Evolutionary conservation across 2,329 filamentous ascomycete species (phyloP).

Genomic region (Diaporthe destruens): DNA sequence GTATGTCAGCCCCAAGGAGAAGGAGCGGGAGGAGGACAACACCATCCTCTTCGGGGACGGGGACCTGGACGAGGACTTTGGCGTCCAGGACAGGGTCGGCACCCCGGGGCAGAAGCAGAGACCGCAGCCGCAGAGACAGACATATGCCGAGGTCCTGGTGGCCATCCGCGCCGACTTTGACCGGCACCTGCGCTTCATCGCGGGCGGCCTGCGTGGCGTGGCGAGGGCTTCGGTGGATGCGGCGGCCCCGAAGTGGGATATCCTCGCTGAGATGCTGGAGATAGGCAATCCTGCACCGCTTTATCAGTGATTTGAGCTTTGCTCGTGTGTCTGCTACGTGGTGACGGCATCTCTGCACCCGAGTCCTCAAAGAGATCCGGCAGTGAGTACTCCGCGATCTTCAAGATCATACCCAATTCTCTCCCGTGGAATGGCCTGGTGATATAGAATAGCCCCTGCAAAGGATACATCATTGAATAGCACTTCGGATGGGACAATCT

Average conservation of each 20-base stretch:
- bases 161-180: conserved; percentile 74
- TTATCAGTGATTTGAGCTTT: not conserved
- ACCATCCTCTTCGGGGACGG: conserved; percentile 44
- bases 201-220: conserved; percentile 79
- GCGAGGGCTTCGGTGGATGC: conserved; percentile 78
- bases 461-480: too few relatives aligned
- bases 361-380: not conserved
- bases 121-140: conserved; percentile 47
- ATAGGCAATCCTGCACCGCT: conserved; percentile 51
- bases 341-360: not conserved
- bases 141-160: conserved; percentile 65
- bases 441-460: too few relatives aligned
- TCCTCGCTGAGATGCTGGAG: conserved; percentile 84
- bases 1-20: conserved; percentile 47
- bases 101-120: conserved; percentile 15
- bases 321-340: not conserved
- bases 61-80: conserved; percentile 54
- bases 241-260: conserved; percentile 77
- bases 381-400: not conserved
- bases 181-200: conserved; percentile 76
- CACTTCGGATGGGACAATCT: not conserved
- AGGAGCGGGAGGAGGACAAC: conserved; percentile 46
- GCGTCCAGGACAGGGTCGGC: conserved; percentile 47
- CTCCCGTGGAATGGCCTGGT: not conserved
- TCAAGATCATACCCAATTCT: not conserved